These are phyloP conservation scores for Oemleria cerasiformis DNA, from an alignment of 306 rosid species.

Conservation along the genomic window DNA sequence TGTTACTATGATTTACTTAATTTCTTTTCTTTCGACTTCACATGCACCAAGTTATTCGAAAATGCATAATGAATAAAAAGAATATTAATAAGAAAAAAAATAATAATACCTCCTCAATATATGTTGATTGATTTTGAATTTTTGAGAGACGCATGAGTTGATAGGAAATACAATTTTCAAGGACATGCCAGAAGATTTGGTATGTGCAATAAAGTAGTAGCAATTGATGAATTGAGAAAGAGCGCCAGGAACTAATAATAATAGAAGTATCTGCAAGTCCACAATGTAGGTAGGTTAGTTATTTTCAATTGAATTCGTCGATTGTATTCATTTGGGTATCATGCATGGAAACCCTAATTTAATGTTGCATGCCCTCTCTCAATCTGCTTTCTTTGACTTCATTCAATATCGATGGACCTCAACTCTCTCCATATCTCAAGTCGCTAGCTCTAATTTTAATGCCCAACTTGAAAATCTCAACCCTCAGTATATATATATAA, in stretches of 20 bases:
- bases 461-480: too few species aligned
- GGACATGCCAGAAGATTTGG: slow-evolving; percentile 18
- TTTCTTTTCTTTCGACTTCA: too few species aligned
- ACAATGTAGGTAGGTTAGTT: slow-evolving; percentile 1
- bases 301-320: neutral
- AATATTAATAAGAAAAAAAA: too few species aligned
- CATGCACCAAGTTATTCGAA: too few species aligned
- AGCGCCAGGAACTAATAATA: neutral
- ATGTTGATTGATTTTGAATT: neutral
- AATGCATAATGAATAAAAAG: too few species aligned
- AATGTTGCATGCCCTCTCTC: slow-evolving; percentile 7
- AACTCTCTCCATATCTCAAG: neutral
- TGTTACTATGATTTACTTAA: too few species aligned
- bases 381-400: slow-evolving; percentile 28
- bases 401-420: slow-evolving; percentile 21
- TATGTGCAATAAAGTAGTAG: slow-evolving; percentile 20
- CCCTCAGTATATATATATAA: too few species aligned
- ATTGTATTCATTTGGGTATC: too few species aligned
- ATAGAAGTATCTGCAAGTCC: slow-evolving; percentile 9
- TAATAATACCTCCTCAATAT: too few species aligned
- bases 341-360: neutral
- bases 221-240: neutral
- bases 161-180: neutral
- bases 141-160: neutral
- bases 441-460: neutral